Evolutionary conservation across 768 basidiomycete species (phyloP).

Genomic region (Collybia mongolica): DNA sequence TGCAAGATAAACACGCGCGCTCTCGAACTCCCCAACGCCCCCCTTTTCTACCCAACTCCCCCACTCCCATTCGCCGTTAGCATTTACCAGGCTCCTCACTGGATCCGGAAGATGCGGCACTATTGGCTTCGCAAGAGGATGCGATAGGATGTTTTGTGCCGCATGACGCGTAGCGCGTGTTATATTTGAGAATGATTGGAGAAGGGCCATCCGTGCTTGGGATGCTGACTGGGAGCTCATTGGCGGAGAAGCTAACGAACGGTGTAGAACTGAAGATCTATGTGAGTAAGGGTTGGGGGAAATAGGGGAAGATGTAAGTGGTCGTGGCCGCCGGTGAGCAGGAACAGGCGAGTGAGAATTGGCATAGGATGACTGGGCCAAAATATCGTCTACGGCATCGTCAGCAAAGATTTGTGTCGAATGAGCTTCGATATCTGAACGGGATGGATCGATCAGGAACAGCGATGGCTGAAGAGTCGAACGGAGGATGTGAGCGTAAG

Average conservation of each 20-base stretch:
- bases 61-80: slow-evolving; percentile 90
- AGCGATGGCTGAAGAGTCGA: slow-evolving; percentile 83
- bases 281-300: slow-evolving; percentile 57
- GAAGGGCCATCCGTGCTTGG: slow-evolving; percentile 75
- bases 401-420: slow-evolving; percentile 81
- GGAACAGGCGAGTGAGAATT: slow-evolving; percentile 82
- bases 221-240: slow-evolving; percentile 53
- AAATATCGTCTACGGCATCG: slow-evolving; percentile 85
- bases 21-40: slow-evolving; percentile 94
- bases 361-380: slow-evolving; percentile 74
- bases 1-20: slow-evolving; percentile 93
- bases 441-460: slow-evolving; percentile 90
- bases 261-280: slow-evolving; percentile 77
- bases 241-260: slow-evolving; percentile 64
- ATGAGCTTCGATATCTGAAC: slow-evolving; percentile 90
- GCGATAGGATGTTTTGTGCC: slow-evolving; percentile 92
- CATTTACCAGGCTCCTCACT: slow-evolving; percentile 85
- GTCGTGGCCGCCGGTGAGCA: slow-evolving; percentile 75
- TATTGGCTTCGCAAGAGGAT: slow-evolving; percentile 94
- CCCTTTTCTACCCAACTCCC: slow-evolving; percentile 92
- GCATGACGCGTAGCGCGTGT: slow-evolving; percentile 92
- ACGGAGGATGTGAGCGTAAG: slow-evolving; percentile 79
- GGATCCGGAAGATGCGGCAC: slow-evolving; percentile 96
- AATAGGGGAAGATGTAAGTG: slow-evolving; percentile 43
- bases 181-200: slow-evolving; percentile 94